These are phyloP conservation scores for Castanospermum australe DNA, from an alignment of 306 rosid genomes.

Conservation along the genomic window DNA sequence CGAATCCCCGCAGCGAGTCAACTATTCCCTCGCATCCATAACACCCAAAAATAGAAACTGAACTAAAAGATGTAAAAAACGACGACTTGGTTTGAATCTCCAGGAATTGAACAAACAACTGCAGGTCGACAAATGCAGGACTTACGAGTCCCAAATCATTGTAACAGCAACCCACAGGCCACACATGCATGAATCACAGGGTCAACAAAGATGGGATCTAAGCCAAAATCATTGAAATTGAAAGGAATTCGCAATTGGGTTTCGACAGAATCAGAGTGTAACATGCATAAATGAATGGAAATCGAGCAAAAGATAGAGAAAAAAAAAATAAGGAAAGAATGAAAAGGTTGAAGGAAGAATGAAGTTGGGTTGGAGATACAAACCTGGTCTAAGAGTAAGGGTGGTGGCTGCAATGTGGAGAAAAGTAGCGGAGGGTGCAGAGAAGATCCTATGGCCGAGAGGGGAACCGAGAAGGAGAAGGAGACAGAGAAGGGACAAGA, in stretches of 20 bases:
- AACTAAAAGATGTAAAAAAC: not conserved
- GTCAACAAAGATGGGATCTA: not conserved
- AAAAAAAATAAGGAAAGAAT: not conserved
- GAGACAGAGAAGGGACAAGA: not conserved
- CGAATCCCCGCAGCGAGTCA: not conserved
- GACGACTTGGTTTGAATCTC: not conserved
- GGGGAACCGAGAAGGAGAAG: no score
- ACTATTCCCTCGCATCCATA: not conserved
- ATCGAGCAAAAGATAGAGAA: no score
- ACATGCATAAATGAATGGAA: no score
- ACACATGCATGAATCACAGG: not conserved
- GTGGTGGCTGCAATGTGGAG: no score
- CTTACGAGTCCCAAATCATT: constrained; percentile 11
- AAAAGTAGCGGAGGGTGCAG: not conserved
- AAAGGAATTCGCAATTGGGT: not conserved
- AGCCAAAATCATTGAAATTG: not conserved
- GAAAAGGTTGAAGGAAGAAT: not conserved
- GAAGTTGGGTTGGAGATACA: not conserved
- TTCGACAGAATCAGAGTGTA: not conserved
- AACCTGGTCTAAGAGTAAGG: not conserved
- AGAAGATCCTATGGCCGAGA: no score
- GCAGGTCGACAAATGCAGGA: no score
- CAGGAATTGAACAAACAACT: not conserved
- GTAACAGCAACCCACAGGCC: not conserved
- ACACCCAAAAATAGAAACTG: not conserved